phyloP scores from a whole-genome alignment of 192 early-diverging fungal genomes.

The Coemansia interrupta region DNA sequence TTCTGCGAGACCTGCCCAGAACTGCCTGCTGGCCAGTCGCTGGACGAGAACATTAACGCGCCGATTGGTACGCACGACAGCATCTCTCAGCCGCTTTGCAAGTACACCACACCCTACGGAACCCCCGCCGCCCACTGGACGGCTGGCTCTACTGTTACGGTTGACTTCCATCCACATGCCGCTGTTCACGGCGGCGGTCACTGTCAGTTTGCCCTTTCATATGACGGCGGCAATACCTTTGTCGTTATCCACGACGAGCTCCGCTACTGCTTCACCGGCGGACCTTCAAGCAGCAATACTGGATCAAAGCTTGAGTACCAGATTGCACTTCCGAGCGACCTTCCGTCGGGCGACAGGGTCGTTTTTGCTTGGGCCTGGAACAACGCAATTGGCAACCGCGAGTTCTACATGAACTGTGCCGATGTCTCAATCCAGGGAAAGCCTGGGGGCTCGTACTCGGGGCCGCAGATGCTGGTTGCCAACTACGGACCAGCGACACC shows the following conservation, averaged over 20 bases:
- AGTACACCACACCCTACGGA: conserved; percentile 38
- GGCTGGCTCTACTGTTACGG: conserved; percentile 48
- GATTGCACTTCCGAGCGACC: conserved; percentile 53
- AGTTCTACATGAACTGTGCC: conserved; percentile 65
- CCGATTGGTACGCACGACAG: conserved; percentile 40
- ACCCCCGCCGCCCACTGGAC: conserved; percentile 42
- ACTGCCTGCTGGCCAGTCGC: conserved; percentile 26
- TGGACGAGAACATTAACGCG: conserved; percentile 44
- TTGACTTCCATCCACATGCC: conserved; percentile 49
- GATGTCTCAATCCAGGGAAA: conserved; percentile 56
- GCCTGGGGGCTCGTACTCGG: conserved; percentile 19
- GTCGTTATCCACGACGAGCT: conserved; percentile 61
- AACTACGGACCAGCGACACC: conserved; percentile 57
- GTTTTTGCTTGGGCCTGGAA: conserved; percentile 66
- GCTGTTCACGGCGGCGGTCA: conserved; percentile 65
- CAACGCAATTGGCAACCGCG: conserved; percentile 67
- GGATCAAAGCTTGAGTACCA: conserved; percentile 25
- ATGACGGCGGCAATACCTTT: conserved; percentile 62
- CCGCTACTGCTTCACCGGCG: conserved; percentile 53
- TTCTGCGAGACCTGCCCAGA: conserved; percentile 36
- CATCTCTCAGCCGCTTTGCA: conserved; percentile 40
- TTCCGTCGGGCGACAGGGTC: conserved; percentile 51
- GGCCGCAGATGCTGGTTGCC: conserved; percentile 51
- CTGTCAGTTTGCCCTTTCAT: conserved; percentile 66
- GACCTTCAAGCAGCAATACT: conserved; percentile 41